Evolutionary conservation across 257 asterid species (phyloP), one percentile per base, ranked within the genome.

Genomic region (Cruciata laevipes): DNA sequence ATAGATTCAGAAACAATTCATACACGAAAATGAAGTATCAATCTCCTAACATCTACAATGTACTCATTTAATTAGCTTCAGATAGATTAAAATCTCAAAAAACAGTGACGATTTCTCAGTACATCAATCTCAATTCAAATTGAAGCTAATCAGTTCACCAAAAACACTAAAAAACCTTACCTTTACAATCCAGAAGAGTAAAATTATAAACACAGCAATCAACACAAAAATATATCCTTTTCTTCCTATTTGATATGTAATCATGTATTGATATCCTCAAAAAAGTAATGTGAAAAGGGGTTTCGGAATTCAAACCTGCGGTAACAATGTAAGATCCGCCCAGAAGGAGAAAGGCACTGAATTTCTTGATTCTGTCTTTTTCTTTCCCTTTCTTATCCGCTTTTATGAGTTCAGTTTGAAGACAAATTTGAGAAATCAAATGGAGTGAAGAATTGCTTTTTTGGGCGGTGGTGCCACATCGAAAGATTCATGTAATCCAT

Each of bases 351-450:
- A 16, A 51, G 13, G 21, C 42, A 49, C 20, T 35, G 20, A 47
- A 47, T 47, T 47, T 47, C 55, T 47, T 16, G 55, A 60, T 60
- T 65, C 53, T 44, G 5, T 57, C 32, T 65, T 65, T 30, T 65
- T 44, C 31, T 21, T 27, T 25, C 35, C 27, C 44, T 64, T 64
- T 18, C 40, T n/a, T 66, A 3, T 7, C 49, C 13, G 18, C 31
- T 66, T 18, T 9, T 33, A 1, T 20, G 55, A 20, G 8, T 24
- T 10, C 53, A 51, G 37, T 66, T 53, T 51, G 40, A 42, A 61
- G 67, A 66, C 51, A 53, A 67, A 76, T 66, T 52, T 9, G 27
- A 63, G 66, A 38, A 67, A 68, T 67, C 65, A 12, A 70, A 49
- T 61, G 21, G 30, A 49, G 57, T 56, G 44, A 42, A 27, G 33